These are phyloP conservation scores for Myrmaecium sp. DNA, from an alignment of 2,329 filamentous ascomycete genomes.

Conservation along the genomic window DNA sequence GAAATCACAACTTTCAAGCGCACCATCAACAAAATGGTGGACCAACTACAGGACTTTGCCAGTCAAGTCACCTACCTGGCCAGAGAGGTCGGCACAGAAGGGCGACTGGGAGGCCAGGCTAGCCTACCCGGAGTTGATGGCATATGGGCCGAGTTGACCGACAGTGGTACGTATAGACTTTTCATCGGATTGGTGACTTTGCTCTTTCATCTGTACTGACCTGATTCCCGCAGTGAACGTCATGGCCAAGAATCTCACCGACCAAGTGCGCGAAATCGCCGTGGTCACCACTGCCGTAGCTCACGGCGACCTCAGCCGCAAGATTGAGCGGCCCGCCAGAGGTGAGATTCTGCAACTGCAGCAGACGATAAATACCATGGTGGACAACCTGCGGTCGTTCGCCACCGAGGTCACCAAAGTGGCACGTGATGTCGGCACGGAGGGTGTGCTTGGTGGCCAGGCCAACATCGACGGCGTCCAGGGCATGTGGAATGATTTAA, in stretches of 20 bases:
- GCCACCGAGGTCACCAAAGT: slow-evolving; percentile 49
- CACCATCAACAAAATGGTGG: slow-evolving; percentile 98
- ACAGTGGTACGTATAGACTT: slow-evolving; percentile 26
- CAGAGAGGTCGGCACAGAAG: slow-evolving; percentile 90
- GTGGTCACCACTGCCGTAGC: slow-evolving; percentile 93
- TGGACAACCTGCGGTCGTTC: slow-evolving; percentile 48
- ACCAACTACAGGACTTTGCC: slow-evolving; percentile 90
- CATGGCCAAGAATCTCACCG: slow-evolving; percentile 96
- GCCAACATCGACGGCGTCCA: slow-evolving; percentile 47
- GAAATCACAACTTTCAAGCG: slow-evolving; percentile 97
- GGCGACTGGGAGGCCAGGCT: slow-evolving; percentile 82
- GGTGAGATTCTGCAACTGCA: slow-evolving; percentile 92
- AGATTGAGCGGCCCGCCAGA: slow-evolving; percentile 84
- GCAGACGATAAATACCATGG: slow-evolving; percentile 63
- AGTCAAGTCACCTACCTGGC: slow-evolving; percentile 91
- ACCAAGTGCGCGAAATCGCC: slow-evolving; percentile 93
- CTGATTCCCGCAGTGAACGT: no score
- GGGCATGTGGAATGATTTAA: slow-evolving; percentile 51
- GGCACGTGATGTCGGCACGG: slow-evolving; percentile 46
- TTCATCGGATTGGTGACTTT: no score
- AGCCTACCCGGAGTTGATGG: slow-evolving; percentile 87
- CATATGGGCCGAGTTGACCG: slow-evolving; percentile 90
- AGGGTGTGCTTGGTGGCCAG: slow-evolving; percentile 46
- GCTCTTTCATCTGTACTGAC: no score
- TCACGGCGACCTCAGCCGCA: slow-evolving; percentile 83